These are phyloP conservation scores for Protomyces lactucae-debilis DNA, from an alignment of 1,139 yeast species.

Conservation along the genomic window DNA sequence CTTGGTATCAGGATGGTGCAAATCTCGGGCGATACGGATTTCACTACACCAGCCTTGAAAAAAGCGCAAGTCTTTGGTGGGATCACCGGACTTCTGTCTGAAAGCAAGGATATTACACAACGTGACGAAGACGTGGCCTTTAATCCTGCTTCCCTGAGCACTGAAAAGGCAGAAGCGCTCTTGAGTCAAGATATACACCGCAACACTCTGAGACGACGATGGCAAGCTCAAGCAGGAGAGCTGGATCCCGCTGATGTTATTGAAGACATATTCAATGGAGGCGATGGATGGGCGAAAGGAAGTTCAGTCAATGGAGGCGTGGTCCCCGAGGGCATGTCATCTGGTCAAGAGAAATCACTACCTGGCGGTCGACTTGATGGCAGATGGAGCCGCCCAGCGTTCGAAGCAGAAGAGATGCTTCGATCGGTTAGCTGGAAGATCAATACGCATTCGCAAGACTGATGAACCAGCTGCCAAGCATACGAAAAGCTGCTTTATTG, in stretches of 20 bases:
- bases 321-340: not conserved
- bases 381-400: not conserved
- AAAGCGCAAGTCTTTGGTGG: constrained; percentile 39
- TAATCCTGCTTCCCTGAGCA: constrained; percentile 7
- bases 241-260: constrained; percentile 68
- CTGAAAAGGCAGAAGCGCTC: constrained; percentile 1
- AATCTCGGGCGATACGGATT: constrained; percentile 45
- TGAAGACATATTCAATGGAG: constrained; percentile 68
- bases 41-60: constrained; percentile 27
- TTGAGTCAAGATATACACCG: constrained; percentile 45
- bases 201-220: constrained; percentile 62
- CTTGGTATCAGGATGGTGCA: constrained; percentile 48
- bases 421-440: constrained; percentile 7
- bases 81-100: constrained; percentile 39
- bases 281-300: constrained; percentile 55
- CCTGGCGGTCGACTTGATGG: constrained; percentile 1
- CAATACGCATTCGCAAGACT: not conserved
- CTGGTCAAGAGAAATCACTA: not conserved
- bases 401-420: constrained; percentile 24
- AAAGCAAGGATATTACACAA: constrained; percentile 30
- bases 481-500: no score
- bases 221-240: constrained; percentile 77
- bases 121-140: constrained; percentile 1
- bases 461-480: no score
- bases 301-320: constrained; percentile 52